A percentile compares a stretch with the other conserved stretches of the same genome.
Evolutionary conservation across 2,329 filamentous ascomycete species (phyloP).

Genomic region (Diaporthe helianthi): DNA sequence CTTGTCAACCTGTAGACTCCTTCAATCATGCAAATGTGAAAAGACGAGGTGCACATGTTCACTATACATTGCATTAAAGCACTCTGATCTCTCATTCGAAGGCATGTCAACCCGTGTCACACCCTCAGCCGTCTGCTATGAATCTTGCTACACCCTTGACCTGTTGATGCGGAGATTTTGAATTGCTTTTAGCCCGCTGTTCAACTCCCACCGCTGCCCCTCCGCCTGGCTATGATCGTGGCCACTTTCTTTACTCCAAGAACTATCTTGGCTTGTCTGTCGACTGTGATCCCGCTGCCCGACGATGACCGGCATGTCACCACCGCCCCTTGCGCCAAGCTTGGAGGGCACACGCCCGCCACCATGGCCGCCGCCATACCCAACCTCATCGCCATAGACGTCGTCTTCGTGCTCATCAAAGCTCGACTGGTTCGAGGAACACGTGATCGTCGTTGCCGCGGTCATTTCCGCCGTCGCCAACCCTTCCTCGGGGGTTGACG

Average conservation of each 20-base stretch:
- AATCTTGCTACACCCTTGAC: slow-evolving; percentile 1
- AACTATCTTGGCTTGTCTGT: slow-evolving; percentile 12
- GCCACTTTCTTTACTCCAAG: background rate
- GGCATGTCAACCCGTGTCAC: background rate
- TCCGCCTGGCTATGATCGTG: background rate
- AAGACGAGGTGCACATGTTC: background rate
- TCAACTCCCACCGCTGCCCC: slow-evolving; percentile 19
- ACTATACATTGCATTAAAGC: background rate
- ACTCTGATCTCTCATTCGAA: background rate
- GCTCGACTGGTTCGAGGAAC: background rate
- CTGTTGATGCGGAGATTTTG: slow-evolving; percentile 22
- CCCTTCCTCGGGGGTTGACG: slow-evolving; percentile 1
- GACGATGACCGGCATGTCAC: slow-evolving; percentile 3
- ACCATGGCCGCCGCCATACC: background rate
- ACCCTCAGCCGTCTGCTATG: too few relatives aligned
- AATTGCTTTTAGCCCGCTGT: slow-evolving; percentile 14
- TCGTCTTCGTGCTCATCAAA: slow-evolving; percentile 12
- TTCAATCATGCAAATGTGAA: background rate
- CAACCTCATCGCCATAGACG: background rate
- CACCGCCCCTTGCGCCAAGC: background rate
- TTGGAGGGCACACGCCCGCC: background rate
- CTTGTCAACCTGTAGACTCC: background rate
- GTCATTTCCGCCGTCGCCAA: background rate
- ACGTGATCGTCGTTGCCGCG: background rate
- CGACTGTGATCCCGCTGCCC: slow-evolving; percentile 17